A percentile compares a stretch with the other conserved stretches of the same genome.
Conservation (phyloP, 1,139 yeast genomes). For the Groenewaldozyma auringiensis region DNA sequence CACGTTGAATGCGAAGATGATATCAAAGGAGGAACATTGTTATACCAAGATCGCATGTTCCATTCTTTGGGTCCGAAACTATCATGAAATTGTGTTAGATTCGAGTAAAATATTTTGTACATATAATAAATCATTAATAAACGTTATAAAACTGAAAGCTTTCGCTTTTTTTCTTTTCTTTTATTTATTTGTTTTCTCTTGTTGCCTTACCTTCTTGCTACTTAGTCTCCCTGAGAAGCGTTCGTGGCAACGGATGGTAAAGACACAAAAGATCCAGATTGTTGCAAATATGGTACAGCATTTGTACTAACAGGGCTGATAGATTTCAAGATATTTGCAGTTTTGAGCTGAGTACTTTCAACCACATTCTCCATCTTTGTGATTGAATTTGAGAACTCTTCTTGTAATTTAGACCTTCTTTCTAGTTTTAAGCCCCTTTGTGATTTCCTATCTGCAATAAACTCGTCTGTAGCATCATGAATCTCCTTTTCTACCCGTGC, state of each 20-base stretch:
- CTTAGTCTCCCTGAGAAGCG: background rate
- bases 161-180: background rate
- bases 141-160: background rate
- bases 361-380: slow-evolving; percentile 30
- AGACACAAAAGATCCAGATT: slow-evolving; percentile 3
- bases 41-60: slow-evolving; percentile 25
- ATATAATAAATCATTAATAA: background rate
- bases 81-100: background rate
- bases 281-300: slow-evolving; percentile 7
- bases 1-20: slow-evolving; percentile 22
- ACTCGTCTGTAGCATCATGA: slow-evolving; percentile 12
- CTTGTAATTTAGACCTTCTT: slow-evolving; percentile 21
- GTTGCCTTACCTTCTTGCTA: background rate
- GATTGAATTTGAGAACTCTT: slow-evolving; percentile 31
- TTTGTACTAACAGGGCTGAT: slow-evolving; percentile 4
- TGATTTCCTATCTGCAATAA: slow-evolving; percentile 14
- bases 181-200: background rate
- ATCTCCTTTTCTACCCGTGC: slow-evolving; percentile 18
- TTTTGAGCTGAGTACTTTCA: slow-evolving; percentile 20
- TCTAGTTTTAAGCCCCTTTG: slow-evolving; percentile 18
- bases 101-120: background rate
- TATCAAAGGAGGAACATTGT: slow-evolving; percentile 15
- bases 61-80: slow-evolving; percentile 20
- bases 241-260: slow-evolving; percentile 1
- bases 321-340: slow-evolving; percentile 7